phyloP scores from a whole-genome alignment of 768 basidiomycete species.

The Termitomyces sp. region DNA sequence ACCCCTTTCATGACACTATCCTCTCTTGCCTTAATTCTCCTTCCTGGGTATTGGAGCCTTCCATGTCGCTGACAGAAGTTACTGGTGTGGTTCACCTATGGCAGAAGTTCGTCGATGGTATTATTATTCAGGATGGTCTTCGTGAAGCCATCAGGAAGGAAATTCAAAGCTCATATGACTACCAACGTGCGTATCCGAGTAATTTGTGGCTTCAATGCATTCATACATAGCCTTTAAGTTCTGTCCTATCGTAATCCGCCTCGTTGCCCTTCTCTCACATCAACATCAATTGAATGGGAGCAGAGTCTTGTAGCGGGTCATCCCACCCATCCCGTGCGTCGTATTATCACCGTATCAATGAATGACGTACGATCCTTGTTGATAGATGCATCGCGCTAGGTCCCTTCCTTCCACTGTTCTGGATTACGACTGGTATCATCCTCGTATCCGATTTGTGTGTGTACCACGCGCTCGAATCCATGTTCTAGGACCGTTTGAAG shows the following conservation, averaged over 20 bases:
- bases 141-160: conserved; percentile 38
- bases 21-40: conserved; percentile 32
- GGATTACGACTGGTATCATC: conserved; percentile 55
- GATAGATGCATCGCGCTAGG: conserved; percentile 57
- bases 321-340: conserved; percentile 55
- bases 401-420: conserved; percentile 32
- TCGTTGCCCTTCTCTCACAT: conserved; percentile 37
- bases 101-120: conserved; percentile 40
- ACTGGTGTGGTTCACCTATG: conserved; percentile 37
- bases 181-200: conserved; percentile 37
- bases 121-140: conserved; percentile 31
- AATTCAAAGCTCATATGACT: conserved; percentile 40
- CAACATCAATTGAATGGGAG: conserved; percentile 51
- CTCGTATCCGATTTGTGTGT: conserved; percentile 46
- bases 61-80: conserved; percentile 24
- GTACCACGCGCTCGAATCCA: conserved; percentile 37
- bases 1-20: conserved; percentile 26
- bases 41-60: conserved; percentile 38
- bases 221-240: conserved; percentile 23
- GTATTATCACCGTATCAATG: neutral
- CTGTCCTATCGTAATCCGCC: conserved; percentile 40
- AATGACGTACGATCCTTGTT: conserved; percentile 1
- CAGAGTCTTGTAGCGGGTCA: conserved; percentile 59
- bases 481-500: conserved; percentile 44
- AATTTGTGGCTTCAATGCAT: neutral